phyloP scores from a whole-genome alignment of 129 eudicot genomes.

The Helianthus annuus region DNA sequence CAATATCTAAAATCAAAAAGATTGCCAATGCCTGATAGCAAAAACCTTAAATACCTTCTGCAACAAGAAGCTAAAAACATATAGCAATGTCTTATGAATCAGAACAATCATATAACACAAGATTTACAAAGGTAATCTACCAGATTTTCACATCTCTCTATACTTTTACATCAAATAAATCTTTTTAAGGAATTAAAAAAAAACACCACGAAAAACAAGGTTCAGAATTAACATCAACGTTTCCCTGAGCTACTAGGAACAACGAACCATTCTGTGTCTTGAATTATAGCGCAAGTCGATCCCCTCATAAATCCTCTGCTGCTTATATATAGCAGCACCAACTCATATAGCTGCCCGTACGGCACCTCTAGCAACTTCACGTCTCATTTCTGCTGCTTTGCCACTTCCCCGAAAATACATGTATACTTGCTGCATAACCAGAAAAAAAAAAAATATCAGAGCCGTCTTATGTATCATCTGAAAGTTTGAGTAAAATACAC shows the following conservation, averaged over 20 bases:
- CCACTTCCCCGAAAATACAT: constrained; percentile 99
- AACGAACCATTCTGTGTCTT: background rate
- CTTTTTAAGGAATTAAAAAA: constrained; percentile 18
- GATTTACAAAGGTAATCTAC: constrained; percentile 38
- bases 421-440: constrained; percentile 89
- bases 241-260: constrained; percentile 4
- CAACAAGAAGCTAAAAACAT: constrained; percentile 12
- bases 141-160: constrained; percentile 23
- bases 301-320: background rate
- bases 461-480: too few relatives aligned
- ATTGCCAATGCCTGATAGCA: background rate
- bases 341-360: constrained; percentile 74
- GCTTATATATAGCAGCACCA: constrained; percentile 1
- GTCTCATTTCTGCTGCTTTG: constrained; percentile 83
- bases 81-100: constrained; percentile 15
- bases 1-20: background rate
- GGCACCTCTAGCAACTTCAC: constrained; percentile 89
- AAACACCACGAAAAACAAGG: constrained; percentile 15
- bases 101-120: constrained; percentile 34
- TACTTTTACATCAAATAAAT: constrained; percentile 26
- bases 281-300: constrained; percentile 8
- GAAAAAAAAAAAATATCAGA: background rate
- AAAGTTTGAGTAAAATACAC: too few relatives aligned
- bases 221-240: constrained; percentile 17
- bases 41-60: background rate